Conservation (phyloP, 257 asterid species). For the Solanum etuberosum region DNA sequence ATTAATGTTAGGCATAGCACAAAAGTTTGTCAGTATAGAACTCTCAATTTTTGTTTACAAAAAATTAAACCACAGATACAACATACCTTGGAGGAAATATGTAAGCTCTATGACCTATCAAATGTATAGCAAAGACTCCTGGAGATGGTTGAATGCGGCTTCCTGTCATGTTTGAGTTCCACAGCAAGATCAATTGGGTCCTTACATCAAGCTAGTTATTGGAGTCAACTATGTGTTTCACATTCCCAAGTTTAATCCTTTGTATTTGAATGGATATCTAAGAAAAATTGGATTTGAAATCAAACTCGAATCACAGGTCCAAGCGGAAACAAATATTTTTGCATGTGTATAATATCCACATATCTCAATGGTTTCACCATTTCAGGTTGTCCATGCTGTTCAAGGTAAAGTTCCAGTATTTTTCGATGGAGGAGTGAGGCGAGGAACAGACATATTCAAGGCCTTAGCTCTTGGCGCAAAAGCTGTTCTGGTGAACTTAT, state of each 20-base stretch:
- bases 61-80: not conserved
- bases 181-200: not conserved
- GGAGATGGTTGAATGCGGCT: not conserved
- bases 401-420: constrained; percentile 47
- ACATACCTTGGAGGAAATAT: not conserved
- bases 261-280: not conserved
- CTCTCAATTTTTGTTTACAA: not conserved
- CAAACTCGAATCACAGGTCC: not conserved
- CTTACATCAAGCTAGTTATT: not conserved
- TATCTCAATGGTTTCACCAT: not conserved
- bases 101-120: not conserved
- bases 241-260: not conserved
- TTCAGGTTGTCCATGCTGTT: constrained; percentile 46
- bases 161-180: not conserved
- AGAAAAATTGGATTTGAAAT: not conserved
- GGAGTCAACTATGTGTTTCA: not conserved
- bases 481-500: constrained; percentile 42
- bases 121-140: not conserved
- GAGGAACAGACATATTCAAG: constrained; percentile 63
- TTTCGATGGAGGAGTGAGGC: constrained; percentile 59
- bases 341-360: not conserved
- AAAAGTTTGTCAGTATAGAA: not conserved
- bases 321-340: not conserved
- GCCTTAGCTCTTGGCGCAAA: constrained; percentile 65
- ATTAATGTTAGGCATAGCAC: not conserved